phyloP scores from a whole-genome alignment of 129 eudicot genomes.

The Lactuca sativa region DNA sequence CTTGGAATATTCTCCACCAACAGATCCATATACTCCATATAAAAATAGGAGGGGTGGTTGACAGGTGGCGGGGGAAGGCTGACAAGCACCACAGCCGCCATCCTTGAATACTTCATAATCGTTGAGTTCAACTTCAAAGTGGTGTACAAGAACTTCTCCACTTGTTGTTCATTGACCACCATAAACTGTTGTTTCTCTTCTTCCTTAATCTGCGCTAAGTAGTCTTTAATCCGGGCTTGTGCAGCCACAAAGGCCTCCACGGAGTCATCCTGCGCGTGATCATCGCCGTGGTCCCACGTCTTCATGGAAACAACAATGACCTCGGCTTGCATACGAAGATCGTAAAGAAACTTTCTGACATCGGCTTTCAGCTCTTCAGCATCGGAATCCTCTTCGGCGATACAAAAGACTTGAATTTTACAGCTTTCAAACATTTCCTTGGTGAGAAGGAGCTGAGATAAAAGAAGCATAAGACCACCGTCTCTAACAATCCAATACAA shows the following conservation, averaged over 20 bases:
- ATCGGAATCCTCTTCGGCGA: conserved; percentile 95
- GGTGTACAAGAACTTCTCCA: conserved; percentile 82
- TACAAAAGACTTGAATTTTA: conserved; percentile 94
- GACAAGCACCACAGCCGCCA: conserved; percentile 96
- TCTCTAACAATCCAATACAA: conserved; percentile 97
- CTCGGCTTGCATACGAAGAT: conserved; percentile 97
- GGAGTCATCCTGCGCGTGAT: conserved; percentile 75
- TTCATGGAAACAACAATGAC: conserved; percentile 92
- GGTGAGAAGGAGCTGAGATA: conserved; percentile 93
- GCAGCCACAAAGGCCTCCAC: conserved; percentile 79
- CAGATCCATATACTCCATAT: conserved; percentile 96
- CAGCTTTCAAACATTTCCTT: conserved; percentile 96
- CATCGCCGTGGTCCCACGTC: conserved; percentile 73
- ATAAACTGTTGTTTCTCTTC: conserved; percentile 48
- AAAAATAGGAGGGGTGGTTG: conserved; percentile 87
- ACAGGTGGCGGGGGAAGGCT: conserved; percentile 93
- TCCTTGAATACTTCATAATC: conserved; percentile 78
- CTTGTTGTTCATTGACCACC: conserved; percentile 91
- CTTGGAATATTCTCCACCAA: conserved; percentile 96
- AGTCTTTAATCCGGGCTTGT: conserved; percentile 62
- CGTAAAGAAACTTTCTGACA: conserved; percentile 89
- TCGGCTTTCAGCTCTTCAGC: conserved; percentile 92
- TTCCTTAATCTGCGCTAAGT: conserved; percentile 62
- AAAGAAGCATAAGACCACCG: conserved; percentile 96
- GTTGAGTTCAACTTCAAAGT: conserved; percentile 85